Evolutionary conservation across 2,329 filamentous ascomycete genomes (phyloP).

Genomic region (Trichophyton rubrum): DNA sequence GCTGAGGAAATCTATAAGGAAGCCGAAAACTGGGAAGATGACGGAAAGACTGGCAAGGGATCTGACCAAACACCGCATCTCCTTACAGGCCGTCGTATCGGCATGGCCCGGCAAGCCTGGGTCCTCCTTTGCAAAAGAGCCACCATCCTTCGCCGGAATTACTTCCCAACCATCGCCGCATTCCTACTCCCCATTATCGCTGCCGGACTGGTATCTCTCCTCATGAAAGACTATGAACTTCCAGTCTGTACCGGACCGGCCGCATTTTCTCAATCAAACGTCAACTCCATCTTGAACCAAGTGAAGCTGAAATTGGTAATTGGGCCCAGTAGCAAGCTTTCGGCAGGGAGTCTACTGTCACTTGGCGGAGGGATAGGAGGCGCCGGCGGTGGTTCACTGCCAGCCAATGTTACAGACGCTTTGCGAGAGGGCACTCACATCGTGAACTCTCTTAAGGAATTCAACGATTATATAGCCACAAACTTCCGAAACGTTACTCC

Average conservation of each 20-base stretch:
- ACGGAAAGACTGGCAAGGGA: slow-evolving; percentile 12
- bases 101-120: slow-evolving; percentile 55
- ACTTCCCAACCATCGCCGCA: slow-evolving; percentile 61
- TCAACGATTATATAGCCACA: slow-evolving; percentile 51
- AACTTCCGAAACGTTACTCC: slow-evolving; percentile 58
- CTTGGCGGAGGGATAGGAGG: slow-evolving; percentile 10
- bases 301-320: slow-evolving; percentile 24
- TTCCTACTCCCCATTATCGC: slow-evolving; percentile 67
- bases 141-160: slow-evolving; percentile 66
- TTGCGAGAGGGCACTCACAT: slow-evolving; percentile 6
- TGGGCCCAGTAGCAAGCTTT: slow-evolving; percentile 25
- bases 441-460: slow-evolving; percentile 54
- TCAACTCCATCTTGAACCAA: slow-evolving; percentile 20
- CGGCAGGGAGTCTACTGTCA: slow-evolving; percentile 16
- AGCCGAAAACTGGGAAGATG: slow-evolving; percentile 6
- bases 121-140: slow-evolving; percentile 68
- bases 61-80: slow-evolving; percentile 30
- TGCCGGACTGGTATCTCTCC: slow-evolving; percentile 65
- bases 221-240: slow-evolving; percentile 48
- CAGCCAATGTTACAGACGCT: slow-evolving; percentile 1
- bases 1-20: slow-evolving; percentile 57
- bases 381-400: neutral
- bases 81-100: slow-evolving; percentile 56
- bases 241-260: slow-evolving; percentile 42
- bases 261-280: slow-evolving; percentile 18